Evolutionary conservation across 768 basidiomycete species (phyloP).

Genomic region (Ramaria rubella): DNA sequence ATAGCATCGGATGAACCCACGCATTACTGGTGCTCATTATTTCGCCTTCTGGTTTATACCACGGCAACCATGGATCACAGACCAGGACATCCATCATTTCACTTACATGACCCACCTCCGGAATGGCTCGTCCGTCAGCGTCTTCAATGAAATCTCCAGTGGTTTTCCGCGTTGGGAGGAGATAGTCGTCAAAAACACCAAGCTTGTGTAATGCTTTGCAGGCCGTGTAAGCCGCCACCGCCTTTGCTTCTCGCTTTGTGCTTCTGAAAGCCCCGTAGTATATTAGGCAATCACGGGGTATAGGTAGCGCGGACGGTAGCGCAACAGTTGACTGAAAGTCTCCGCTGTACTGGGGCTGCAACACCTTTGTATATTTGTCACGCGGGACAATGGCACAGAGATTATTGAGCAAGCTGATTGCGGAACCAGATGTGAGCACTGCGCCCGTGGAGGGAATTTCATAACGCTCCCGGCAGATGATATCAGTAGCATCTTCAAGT

Average conservation of each 20-base stretch:
- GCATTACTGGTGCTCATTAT: neutral
- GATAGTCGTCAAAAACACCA: slow-evolving; percentile 77
- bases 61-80: slow-evolving; percentile 55
- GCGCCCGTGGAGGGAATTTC: slow-evolving; percentile 69
- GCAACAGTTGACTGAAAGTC: slow-evolving; percentile 52
- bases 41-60: neutral
- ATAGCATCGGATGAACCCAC: slow-evolving; percentile 14
- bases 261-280: slow-evolving; percentile 53
- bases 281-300: slow-evolving; percentile 45
- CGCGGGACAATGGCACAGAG: slow-evolving; percentile 74
- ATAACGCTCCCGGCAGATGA: slow-evolving; percentile 65
- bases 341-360: slow-evolving; percentile 51
- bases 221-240: slow-evolving; percentile 75
- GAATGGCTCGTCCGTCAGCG: slow-evolving; percentile 41
- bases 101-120: slow-evolving; percentile 41
- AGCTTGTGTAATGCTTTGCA: slow-evolving; percentile 61
- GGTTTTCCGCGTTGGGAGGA: slow-evolving; percentile 60
- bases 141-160: slow-evolving; percentile 45
- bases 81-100: slow-evolving; percentile 54
- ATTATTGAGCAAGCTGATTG: slow-evolving; percentile 62
- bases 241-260: slow-evolving; percentile 76
- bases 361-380: slow-evolving; percentile 56
- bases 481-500: slow-evolving; percentile 44
- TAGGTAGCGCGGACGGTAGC: slow-evolving; percentile 62
- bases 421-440: slow-evolving; percentile 69